Evolutionary conservation across 139 green algal species (phyloP).

Genomic region (Yamagishiella unicocca): DNA sequence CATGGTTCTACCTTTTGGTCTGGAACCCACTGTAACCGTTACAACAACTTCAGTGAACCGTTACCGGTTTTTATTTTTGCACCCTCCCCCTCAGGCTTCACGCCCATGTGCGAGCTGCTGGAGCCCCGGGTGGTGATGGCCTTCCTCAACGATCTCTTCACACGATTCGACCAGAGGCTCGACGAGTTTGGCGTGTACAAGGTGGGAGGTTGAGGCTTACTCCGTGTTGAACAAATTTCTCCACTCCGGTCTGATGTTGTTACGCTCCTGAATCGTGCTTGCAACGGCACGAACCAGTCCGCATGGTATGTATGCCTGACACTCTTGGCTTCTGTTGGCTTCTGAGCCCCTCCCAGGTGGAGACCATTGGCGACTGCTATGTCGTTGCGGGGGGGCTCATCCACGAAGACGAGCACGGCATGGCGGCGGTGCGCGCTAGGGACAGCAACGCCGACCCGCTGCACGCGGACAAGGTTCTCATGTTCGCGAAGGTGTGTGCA

Average conservation of each 20-base stretch:
- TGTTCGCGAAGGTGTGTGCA: slow-evolving; percentile 9
- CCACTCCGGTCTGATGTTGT: not conserved
- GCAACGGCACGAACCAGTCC: not conserved
- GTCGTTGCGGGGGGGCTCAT: slow-evolving; percentile 4
- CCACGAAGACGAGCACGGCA: not conserved
- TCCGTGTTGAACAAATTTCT: no score
- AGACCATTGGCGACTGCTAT: no score
- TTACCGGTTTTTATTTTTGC: no score
- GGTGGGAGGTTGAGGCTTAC: not conserved
- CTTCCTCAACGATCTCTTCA: slow-evolving; percentile 42
- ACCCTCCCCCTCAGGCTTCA: slow-evolving; percentile 56
- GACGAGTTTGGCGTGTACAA: slow-evolving; percentile 29
- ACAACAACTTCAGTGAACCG: no score
- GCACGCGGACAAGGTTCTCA: not conserved
- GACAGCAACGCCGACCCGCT: not conserved
- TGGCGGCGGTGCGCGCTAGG: not conserved
- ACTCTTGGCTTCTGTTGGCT: slow-evolving; percentile 7
- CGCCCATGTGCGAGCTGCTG: slow-evolving; percentile 21
- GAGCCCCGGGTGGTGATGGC: not conserved
- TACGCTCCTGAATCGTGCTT: not conserved
- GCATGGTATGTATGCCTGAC: not conserved
- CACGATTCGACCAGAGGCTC: not conserved
- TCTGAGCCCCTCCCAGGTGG: no score
- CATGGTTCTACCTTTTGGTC: no score
- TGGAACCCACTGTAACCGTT: no score